Base-by-base conservation (phyloP, 805 yeast species). In the Saccharomycopsis microspora region DNA sequence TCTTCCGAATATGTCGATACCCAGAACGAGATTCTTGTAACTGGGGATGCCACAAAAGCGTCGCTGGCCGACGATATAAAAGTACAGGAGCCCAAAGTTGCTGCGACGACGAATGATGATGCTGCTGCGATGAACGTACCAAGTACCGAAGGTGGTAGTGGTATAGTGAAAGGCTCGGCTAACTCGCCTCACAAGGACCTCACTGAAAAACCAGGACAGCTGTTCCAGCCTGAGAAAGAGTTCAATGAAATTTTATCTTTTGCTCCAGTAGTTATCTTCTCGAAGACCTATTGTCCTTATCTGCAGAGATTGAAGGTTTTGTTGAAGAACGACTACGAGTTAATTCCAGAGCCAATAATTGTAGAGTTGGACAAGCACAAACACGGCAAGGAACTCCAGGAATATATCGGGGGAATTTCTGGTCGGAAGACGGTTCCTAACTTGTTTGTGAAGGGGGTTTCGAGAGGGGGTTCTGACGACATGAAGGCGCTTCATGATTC, bases 361-460 rank as follows among this genome's bases (percentile, higher is more conserved):
- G 85, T 90, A 11, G 97, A 90, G 60, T 70, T 90, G 45, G 97
- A 90, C 64, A 71, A 70, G 57, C 95, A 87, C 61, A 70, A 73
- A 44, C 73, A 86, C 60, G 97, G 97, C 1, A 62, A 66, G 3
- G 82, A 75, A 52, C 70, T 93, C 51, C 97, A 89, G 64, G 75
- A 69, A 11, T 82, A 82, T 62, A 71, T 93, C 45, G 82, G 72
- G 11, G 68, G 71, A 44, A 63, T 72, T 48, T 78, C 95, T 4
- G 94, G 93, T 5, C 78, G 96, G 56, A 66, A 66, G 32, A 90
- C 97, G 0, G 98, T 93, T 9, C 98, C 98, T 30, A 93, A 93
- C 60, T 75, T 93, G 27, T 70, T 86, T 46, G 75, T 90, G 46
- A 82, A 80, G 48, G 82, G 84, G 5, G 62, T 73, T 30, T 80